Percentiles rank a stretch among this genome's conserved stretches.
Conservation (phyloP, 805 yeast genomes). For the Blastobotrys attinorum region DNA sequence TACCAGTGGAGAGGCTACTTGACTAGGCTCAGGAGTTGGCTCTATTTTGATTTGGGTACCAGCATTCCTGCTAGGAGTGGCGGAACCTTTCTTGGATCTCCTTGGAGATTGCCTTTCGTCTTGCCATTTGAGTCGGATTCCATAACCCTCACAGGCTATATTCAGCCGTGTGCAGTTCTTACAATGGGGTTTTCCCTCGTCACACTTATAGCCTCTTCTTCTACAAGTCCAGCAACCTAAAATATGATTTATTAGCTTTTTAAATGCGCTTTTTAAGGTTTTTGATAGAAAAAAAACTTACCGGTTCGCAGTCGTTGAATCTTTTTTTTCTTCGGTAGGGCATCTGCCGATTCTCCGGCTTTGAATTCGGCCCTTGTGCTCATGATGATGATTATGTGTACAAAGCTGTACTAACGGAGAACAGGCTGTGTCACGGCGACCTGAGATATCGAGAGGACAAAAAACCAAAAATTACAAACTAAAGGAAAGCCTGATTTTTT, state of each 20-base stretch:
- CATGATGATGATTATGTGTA: too few species aligned
- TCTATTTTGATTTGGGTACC: too few species aligned
- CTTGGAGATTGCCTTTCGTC: conserved; percentile 9
- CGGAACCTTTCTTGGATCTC: too few species aligned
- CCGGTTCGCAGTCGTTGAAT: conserved; percentile 17
- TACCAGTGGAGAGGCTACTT: too few species aligned
- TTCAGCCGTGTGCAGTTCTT: conserved; percentile 15
- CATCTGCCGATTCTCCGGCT: neutral
- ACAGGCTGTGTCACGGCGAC: too few species aligned
- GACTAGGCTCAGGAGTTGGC: too few species aligned
- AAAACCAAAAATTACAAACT: too few species aligned
- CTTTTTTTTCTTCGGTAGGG: conserved; percentile 17
- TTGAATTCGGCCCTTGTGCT: too few species aligned
- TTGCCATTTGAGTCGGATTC: conserved; percentile 21
- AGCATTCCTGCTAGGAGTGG: too few species aligned
- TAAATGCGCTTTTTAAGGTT: neutral
- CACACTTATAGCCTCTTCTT: conserved; percentile 20
- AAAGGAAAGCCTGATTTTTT: too few species aligned
- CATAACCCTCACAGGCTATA: conserved; percentile 20
- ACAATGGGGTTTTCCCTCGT: conserved; percentile 20
- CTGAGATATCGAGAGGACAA: too few species aligned
- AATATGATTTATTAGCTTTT: neutral
- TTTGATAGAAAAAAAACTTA: neutral
- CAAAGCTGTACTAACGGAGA: too few species aligned
- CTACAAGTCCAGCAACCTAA: conserved; percentile 23